A percentile compares a stretch with the other conserved stretches of the same genome.
Evolutionary conservation across 2,329 filamentous ascomycete species (phyloP).

Genomic region (Pestalotiopsis sp.): DNA sequence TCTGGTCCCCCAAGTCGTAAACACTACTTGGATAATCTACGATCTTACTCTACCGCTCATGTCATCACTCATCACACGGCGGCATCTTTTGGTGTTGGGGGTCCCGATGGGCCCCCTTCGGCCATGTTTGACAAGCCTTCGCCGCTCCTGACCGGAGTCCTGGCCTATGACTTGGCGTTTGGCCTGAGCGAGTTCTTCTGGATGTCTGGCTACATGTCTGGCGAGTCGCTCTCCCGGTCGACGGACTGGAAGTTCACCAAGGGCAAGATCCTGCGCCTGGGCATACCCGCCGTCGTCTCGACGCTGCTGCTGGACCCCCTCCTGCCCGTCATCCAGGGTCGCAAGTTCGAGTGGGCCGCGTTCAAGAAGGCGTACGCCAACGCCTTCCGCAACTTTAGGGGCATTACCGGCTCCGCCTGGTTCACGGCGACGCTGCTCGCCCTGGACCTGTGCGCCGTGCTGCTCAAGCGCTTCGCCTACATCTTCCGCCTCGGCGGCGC

Average conservation of each 20-base stretch:
- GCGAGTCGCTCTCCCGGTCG: constrained; percentile 3
- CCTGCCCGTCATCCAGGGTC: not conserved
- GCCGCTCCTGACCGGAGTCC: not conserved
- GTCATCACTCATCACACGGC: constrained; percentile 15
- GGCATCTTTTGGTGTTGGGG: constrained; percentile 9
- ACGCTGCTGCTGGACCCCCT: constrained; percentile 1
- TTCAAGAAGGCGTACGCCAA: constrained; percentile 8
- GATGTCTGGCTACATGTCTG: constrained; percentile 9
- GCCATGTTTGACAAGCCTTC: constrained; percentile 8
- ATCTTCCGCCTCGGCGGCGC: not conserved
- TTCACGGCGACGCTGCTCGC: constrained; percentile 12
- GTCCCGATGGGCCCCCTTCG: constrained; percentile 8
- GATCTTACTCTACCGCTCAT: constrained; percentile 1
- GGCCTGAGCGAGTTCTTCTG: constrained; percentile 14
- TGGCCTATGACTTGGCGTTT: constrained; percentile 1
- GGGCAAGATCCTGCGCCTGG: constrained; percentile 8
- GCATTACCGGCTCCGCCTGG: constrained; percentile 7
- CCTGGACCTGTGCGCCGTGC: constrained; percentile 9
- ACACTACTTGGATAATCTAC: constrained; percentile 10
- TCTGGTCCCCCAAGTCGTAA: not conserved
- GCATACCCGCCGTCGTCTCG: constrained; percentile 5
- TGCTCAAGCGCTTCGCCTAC: constrained; percentile 9
- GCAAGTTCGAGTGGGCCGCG: not conserved
- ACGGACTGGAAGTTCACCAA: not conserved
- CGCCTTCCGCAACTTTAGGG: constrained; percentile 11